Conservation (phyloP, 805 yeast species). For the Yamadazyma nakazawae region DNA sequence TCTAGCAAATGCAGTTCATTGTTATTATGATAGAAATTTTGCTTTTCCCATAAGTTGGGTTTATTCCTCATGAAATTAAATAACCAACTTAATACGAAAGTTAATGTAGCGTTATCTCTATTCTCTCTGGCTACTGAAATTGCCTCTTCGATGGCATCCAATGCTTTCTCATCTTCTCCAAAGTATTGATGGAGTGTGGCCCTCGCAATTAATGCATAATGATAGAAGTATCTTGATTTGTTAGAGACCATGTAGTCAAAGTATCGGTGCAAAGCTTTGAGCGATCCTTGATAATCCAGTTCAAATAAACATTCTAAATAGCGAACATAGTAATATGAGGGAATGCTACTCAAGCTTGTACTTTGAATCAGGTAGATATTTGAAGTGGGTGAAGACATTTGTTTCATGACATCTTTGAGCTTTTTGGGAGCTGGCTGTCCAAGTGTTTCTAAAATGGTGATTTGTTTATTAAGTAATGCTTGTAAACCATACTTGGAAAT, state of each 20-base stretch:
- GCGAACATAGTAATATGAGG: slow-evolving; percentile 51
- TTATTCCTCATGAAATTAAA: slow-evolving; percentile 64
- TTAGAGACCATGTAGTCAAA: slow-evolving; percentile 76
- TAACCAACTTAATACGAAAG: slow-evolving; percentile 71
- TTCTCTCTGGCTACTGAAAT: slow-evolving; percentile 84
- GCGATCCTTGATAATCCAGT: slow-evolving; percentile 61
- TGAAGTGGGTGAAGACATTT: slow-evolving; percentile 45
- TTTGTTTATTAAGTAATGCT: slow-evolving; percentile 50
- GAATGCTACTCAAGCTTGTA: slow-evolving; percentile 26
- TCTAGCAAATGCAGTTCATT: slow-evolving; percentile 65
- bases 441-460: slow-evolving; percentile 47
- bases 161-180: slow-evolving; percentile 63
- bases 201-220: slow-evolving; percentile 68
- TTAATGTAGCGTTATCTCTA: slow-evolving; percentile 68
- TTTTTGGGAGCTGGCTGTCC: slow-evolving; percentile 50
- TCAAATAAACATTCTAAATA: slow-evolving; percentile 57
- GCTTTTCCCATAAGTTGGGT: slow-evolving; percentile 51
- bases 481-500: slow-evolving; percentile 52
- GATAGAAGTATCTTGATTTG: slow-evolving; percentile 62
- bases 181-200: slow-evolving; percentile 72
- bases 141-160: slow-evolving; percentile 82
- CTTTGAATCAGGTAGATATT: slow-evolving; percentile 36
- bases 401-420: slow-evolving; percentile 38
- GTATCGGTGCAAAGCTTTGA: slow-evolving; percentile 50
- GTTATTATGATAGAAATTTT: slow-evolving; percentile 42